Percentiles rank a stretch among this genome's conserved stretches.
phyloP scores from a whole-genome alignment of 352 stramenopile species.

The Phytophthora nicotianae region DNA sequence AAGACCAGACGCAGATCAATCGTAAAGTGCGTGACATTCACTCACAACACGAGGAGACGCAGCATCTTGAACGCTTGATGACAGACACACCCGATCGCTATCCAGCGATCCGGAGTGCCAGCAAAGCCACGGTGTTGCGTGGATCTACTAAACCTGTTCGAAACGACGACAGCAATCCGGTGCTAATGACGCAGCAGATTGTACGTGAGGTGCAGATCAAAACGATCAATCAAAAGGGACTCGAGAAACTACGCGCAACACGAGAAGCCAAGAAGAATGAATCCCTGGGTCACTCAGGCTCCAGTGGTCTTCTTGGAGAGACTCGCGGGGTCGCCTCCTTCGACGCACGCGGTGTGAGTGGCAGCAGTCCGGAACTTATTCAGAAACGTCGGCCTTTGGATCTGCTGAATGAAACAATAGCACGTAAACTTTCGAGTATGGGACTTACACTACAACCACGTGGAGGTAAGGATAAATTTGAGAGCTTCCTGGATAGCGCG shows the following conservation, averaged over 20 bases:
- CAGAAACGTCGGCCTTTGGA: constrained; percentile 65
- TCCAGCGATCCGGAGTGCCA: constrained; percentile 61
- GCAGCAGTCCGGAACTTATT: constrained; percentile 45
- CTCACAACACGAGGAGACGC: constrained; percentile 74
- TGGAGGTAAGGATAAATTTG: constrained; percentile 70
- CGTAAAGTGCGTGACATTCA: constrained; percentile 68
- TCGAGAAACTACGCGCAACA: constrained; percentile 83
- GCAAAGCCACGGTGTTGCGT: constrained; percentile 64
- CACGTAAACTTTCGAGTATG: constrained; percentile 39
- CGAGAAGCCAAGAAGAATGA: constrained; percentile 72
- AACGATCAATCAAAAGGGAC: constrained; percentile 82
- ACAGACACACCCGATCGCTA: constrained; percentile 65
- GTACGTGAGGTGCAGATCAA: constrained; percentile 93
- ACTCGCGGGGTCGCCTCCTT: constrained; percentile 34
- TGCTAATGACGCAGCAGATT: constrained; percentile 69
- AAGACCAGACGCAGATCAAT: constrained; percentile 71
- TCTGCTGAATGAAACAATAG: constrained; percentile 63
- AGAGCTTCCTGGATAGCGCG: constrained; percentile 62
- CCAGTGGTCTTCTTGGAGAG: constrained; percentile 26
- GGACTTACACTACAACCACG: constrained; percentile 40
- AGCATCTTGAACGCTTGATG: constrained; percentile 83
- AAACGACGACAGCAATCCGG: constrained; percentile 63
- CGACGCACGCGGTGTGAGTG: constrained; percentile 34
- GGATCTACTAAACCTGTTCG: constrained; percentile 67
- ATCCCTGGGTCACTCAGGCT: constrained; percentile 24